Evolutionary conservation across 148 eudicot species (phyloP).

Genomic region (Limonium bicolor): DNA sequence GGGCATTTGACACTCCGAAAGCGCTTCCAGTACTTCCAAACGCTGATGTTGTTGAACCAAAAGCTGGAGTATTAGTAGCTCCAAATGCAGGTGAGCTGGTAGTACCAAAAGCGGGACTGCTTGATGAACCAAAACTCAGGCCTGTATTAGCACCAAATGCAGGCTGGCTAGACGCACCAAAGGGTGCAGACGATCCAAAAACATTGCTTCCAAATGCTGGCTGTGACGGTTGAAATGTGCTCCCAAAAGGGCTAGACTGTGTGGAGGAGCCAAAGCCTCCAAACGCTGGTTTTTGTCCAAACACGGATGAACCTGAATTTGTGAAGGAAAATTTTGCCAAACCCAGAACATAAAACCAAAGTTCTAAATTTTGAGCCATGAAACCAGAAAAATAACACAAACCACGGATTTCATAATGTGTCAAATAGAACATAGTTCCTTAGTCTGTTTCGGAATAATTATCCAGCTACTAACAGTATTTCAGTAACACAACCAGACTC

Average conservation of each 20-base stretch:
- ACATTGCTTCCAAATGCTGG: constrained; percentile 70
- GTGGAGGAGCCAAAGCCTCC: constrained; percentile 71
- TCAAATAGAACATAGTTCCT: no score
- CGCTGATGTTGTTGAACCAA: constrained; percentile 16
- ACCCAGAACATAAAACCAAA: no score
- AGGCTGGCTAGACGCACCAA: constrained; percentile 78
- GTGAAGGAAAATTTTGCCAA: no score
- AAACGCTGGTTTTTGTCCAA: constrained; percentile 77
- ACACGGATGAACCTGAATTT: constrained; percentile 63
- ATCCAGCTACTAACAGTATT: no score
- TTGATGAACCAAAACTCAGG: constrained; percentile 51
- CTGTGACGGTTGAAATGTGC: constrained; percentile 75
- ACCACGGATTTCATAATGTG: no score
- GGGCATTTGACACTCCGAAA: constrained; percentile 40
- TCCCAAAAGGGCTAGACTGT: constrained; percentile 81
- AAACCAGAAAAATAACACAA: no score
- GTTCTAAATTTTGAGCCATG: no score
- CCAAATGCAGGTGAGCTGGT: constrained; percentile 37
- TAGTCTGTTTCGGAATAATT: no score
- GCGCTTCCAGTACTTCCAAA: constrained; percentile 50
- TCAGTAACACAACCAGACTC: no score
- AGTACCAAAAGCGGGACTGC: constrained; percentile 55
- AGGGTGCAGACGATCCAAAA: constrained; percentile 60
- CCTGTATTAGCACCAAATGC: constrained; percentile 54
- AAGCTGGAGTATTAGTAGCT: constrained; percentile 25